Base-by-base conservation (phyloP, 169 alveolate species). In the Plasmodium gallinaceum region DNA sequence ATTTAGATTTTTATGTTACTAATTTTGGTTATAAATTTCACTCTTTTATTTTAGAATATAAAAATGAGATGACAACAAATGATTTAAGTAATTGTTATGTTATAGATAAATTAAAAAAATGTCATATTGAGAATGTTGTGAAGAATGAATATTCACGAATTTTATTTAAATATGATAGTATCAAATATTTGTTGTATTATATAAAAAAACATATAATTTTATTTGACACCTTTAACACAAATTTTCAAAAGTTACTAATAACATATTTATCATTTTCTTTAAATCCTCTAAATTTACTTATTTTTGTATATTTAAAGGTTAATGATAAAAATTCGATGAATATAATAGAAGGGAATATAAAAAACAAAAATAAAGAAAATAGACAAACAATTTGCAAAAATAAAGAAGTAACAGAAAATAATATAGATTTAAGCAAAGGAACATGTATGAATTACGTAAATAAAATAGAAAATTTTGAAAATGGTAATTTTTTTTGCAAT, bases 1-100 rank as follows among this genome's bases (percentile, higher is more conserved):
- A 83, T 46, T 51, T 83, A 42, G 74, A 42, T 60, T 83, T 83
- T 83, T 69, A 83, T 72, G 52, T 83, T 7, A 10, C 20, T 7
- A 71, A 52, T 2, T 83, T 83, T 46, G 91, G 91, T 18, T 72
- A 83, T 69, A 83, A 83, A 83, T 83, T 83, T 52, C 91, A 83
- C 52, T 58, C 83, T 8, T 83, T 83, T 46, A 69, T 83, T 68
- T 58, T 83, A 51, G 91, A 83, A 83, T 83, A 69, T 45, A 83
- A 52, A 9, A 70, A 18, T 20, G 64, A 51, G 66, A 7, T 16
- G n/a, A 10, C n/a, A 16, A 42, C 39, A 8, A 48, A 52, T 69
- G 91, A 83, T 39, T 8, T 58, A 37, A 83, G 43, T 42, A 68
- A 83, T 39, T 72, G 78, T 45, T 83, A 83, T 61, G 78, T 46